Evolutionary conservation across 2,329 filamentous ascomycete species (phyloP), one percentile per base, ranked within the genome.

Genomic region (Blastomyces parvus): DNA sequence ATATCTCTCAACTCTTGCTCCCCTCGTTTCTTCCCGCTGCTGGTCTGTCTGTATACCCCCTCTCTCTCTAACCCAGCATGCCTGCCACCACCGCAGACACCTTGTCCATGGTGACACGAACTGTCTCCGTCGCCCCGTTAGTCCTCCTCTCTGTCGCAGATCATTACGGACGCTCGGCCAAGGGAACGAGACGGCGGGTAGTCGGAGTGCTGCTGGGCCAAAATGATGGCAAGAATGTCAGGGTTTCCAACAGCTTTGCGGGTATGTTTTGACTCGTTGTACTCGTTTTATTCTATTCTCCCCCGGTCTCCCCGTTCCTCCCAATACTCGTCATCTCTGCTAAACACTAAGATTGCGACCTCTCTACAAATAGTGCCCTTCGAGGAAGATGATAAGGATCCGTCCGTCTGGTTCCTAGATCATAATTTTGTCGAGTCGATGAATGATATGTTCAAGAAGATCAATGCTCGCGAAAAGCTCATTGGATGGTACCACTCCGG

Each of bases 401-500:
- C 93, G 3, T 95, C 93, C 44, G 94, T 99, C 74, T 99, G 94
- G 94, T 99, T 97, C 76, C 81, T 99, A 68, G 94, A 99, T 77
- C 94, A 99, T 84, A 97, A 97, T 84, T 99, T 97, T 74, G 90
- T 99, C 77, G 94, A 99, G 79, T 90, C 88, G 70, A 99, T 99
- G 94, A 96, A 94, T 80, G 94, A 97, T 78, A 99, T 99, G 94
- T 99, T 99, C 85, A 99, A 99, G 83, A 97, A 97, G 81, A 92
- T 99, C 83, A 99, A 99, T 81, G 94, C 94, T 66, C 84, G 90
- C 67, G 94, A 99, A 82, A 97, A 97, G 86, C 84, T 99, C 76
- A 95, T 99, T 83, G 94, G 94, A 74, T 99, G 94, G 94, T 99
- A 99, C 79, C 94, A 99, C 80, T 96, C 94, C 25, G 94, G 94